These are phyloP conservation scores for Fusarium keratoplasticum DNA, from an alignment of 2,329 filamentous ascomycete genomes.

Conservation along the genomic window DNA sequence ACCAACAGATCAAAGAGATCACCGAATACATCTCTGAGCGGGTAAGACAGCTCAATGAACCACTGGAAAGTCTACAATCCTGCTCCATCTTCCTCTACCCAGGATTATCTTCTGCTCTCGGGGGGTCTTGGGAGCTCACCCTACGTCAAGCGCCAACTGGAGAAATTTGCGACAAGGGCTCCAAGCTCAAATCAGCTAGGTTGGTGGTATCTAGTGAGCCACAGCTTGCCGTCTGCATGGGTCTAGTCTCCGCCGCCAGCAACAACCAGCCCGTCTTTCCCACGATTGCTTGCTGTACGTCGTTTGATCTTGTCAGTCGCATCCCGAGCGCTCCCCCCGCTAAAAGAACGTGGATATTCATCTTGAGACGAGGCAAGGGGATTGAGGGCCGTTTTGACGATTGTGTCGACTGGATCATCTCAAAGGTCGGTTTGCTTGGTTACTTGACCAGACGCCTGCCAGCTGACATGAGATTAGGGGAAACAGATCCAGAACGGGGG, in stretches of 20 bases:
- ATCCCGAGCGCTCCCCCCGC: neutral
- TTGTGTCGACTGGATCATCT: neutral
- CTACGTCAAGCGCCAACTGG: neutral
- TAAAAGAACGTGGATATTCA: neutral
- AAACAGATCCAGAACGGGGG: neutral
- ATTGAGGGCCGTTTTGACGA: neutral
- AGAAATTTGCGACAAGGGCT: neutral
- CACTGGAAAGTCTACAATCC: neutral
- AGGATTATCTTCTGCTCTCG: neutral
- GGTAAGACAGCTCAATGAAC: no score
- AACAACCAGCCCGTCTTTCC: neutral
- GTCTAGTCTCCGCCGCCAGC: neutral
- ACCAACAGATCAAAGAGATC: neutral
- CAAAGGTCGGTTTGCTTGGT: neutral
- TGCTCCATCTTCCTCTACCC: neutral
- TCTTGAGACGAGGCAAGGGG: neutral
- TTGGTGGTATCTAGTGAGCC: neutral
- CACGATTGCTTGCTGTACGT: neutral
- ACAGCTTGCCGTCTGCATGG: neutral
- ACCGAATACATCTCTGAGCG: neutral
- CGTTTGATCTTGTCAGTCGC: neutral
- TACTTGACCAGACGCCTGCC: neutral
- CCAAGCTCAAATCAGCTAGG: neutral
- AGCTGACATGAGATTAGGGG: neutral
- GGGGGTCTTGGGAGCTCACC: neutral